Evolutionary conservation across 139 green algal genomes (phyloP).

Genomic region (Chlamydomonas incerta): DNA sequence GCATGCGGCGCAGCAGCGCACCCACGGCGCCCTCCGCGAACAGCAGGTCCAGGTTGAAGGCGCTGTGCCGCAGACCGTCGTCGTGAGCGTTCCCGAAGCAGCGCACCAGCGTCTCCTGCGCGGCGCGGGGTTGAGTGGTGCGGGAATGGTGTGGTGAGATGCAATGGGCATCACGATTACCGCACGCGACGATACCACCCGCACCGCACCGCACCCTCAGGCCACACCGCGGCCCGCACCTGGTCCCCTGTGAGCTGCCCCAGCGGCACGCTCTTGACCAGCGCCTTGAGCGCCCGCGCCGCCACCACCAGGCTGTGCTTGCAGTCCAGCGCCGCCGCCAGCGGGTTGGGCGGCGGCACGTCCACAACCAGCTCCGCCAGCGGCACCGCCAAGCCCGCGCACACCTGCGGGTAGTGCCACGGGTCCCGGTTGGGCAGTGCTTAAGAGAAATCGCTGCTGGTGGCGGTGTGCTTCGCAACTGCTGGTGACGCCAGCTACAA

Average conservation of each 20-base stretch:
- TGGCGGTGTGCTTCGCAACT: too few relatives aligned
- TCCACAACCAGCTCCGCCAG: constrained; percentile 8
- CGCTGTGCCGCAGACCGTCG: constrained; percentile 38
- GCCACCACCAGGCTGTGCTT: constrained; percentile 34
- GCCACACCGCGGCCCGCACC: too few relatives aligned
- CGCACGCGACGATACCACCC: too few relatives aligned
- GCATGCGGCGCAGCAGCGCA: constrained; percentile 30
- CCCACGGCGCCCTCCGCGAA: constrained; percentile 28
- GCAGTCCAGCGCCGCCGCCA: constrained; percentile 21
- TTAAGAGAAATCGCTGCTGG: too few relatives aligned
- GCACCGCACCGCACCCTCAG: too few relatives aligned
- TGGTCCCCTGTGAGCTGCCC: constrained; percentile 11
- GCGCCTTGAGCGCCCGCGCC: constrained; percentile 23
- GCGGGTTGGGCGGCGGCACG: constrained; percentile 10
- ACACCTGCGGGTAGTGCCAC: constrained; percentile 7
- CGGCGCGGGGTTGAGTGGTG: too few relatives aligned
- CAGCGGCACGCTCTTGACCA: constrained; percentile 14
- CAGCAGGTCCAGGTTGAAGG: constrained; percentile 42
- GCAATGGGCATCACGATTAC: too few relatives aligned
- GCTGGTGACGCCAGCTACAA: too few relatives aligned
- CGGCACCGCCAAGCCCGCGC: constrained; percentile 31
- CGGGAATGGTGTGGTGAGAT: too few relatives aligned
- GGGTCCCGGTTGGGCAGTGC: too few relatives aligned
- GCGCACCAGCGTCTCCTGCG: constrained; percentile 38
- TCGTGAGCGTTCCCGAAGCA: constrained; percentile 44